Evolutionary conservation across 805 yeast genomes (phyloP).

Genomic region (Starmerella lactis-condensi): DNA sequence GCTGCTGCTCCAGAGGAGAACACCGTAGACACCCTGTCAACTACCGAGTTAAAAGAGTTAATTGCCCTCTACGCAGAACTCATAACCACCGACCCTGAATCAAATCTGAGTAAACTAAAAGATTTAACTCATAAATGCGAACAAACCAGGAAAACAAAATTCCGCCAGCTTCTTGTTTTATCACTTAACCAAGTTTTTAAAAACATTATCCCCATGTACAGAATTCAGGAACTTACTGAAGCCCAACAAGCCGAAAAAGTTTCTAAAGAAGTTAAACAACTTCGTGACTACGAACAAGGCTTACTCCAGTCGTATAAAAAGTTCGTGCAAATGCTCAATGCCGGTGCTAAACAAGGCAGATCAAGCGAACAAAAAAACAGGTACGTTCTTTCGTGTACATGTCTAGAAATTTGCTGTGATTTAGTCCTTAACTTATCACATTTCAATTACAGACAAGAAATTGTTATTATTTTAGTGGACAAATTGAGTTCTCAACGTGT

Average conservation of each 20-base stretch:
- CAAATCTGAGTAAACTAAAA: slow-evolving; percentile 43
- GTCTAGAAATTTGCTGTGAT: slow-evolving; percentile 66
- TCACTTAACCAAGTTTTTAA: slow-evolving; percentile 75
- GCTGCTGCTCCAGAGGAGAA: slow-evolving; percentile 18
- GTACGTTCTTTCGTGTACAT: slow-evolving; percentile 23
- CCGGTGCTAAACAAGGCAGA: slow-evolving; percentile 26
- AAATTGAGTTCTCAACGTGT: slow-evolving; percentile 38
- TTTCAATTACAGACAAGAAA: slow-evolving; percentile 67
- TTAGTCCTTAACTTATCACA: slow-evolving; percentile 47
- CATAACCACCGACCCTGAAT: slow-evolving; percentile 78
- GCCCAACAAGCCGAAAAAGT: slow-evolving; percentile 67
- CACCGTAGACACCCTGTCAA: slow-evolving; percentile 33
- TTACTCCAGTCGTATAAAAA: slow-evolving; percentile 49
- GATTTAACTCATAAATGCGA: slow-evolving; percentile 26
- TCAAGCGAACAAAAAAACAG: slow-evolving; percentile 8
- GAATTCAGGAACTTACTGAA: slow-evolving; percentile 66
- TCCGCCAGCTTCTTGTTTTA: slow-evolving; percentile 47
- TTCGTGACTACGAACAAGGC: slow-evolving; percentile 66
- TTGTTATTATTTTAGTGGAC: slow-evolving; percentile 47
- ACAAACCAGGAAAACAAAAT: slow-evolving; percentile 29
- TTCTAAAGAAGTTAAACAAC: slow-evolving; percentile 57
- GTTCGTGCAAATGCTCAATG: slow-evolving; percentile 40
- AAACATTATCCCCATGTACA: slow-evolving; percentile 71
- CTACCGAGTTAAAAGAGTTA: slow-evolving; percentile 54
- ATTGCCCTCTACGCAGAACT: slow-evolving; percentile 65